Evolutionary conservation across 1,139 yeast genomes (phyloP).

Genomic region (Nakaseomyces delphensis): DNA sequence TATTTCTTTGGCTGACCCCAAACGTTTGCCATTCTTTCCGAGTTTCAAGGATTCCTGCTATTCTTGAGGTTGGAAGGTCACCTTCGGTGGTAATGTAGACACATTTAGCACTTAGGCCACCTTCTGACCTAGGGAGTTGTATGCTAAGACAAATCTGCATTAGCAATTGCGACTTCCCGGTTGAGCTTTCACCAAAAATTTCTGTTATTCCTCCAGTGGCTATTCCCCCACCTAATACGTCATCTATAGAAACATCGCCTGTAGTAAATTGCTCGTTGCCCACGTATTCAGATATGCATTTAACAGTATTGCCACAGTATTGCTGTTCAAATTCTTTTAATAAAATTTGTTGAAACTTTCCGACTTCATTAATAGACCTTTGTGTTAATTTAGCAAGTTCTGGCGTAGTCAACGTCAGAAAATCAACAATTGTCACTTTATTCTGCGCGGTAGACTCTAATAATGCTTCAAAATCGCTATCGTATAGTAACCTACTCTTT

Average conservation of each 20-base stretch:
- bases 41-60: slow-evolving; percentile 34
- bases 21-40: slow-evolving; percentile 26
- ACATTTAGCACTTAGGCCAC: slow-evolving; percentile 43
- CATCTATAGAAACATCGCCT: slow-evolving; percentile 53
- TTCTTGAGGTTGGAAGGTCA: slow-evolving; percentile 55
- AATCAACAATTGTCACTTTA: slow-evolving; percentile 36
- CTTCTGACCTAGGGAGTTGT: slow-evolving; percentile 40
- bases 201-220: slow-evolving; percentile 63
- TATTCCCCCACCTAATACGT: slow-evolving; percentile 58
- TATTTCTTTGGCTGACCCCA: slow-evolving; percentile 39
- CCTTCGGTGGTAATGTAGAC: slow-evolving; percentile 74
- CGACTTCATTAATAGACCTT: slow-evolving; percentile 42
- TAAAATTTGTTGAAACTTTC: slow-evolving; percentile 34
- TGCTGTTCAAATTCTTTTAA: slow-evolving; percentile 24
- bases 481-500: slow-evolving; percentile 27
- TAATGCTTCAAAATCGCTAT: slow-evolving; percentile 26
- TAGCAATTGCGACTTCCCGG: slow-evolving; percentile 75
- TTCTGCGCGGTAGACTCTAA: slow-evolving; percentile 24
- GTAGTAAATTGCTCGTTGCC: slow-evolving; percentile 38
- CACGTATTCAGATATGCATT: not conserved
- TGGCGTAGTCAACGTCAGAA: slow-evolving; percentile 34
- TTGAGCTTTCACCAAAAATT: slow-evolving; percentile 73
- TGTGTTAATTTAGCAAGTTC: slow-evolving; percentile 40
- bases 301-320: slow-evolving; percentile 8
- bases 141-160: slow-evolving; percentile 55